Percentiles rank a stretch among this genome's conserved stretches.
Evolutionary conservation across 495 filamentous ascomycete genomes (phyloP).

Genomic region (Chaetomium fimeti): DNA sequence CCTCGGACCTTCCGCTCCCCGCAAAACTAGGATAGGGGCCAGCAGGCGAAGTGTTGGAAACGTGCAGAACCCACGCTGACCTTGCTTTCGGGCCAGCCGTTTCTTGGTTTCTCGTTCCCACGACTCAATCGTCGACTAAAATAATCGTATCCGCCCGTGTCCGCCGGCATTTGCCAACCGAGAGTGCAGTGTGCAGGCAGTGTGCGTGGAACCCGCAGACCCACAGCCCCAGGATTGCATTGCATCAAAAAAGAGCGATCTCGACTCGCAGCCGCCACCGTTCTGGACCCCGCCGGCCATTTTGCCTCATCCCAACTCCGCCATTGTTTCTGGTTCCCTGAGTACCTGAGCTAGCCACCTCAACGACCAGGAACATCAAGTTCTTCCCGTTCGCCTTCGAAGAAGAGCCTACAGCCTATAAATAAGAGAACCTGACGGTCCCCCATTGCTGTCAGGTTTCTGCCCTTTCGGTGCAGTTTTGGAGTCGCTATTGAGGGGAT

Average conservation of each 20-base stretch:
- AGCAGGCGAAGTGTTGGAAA: neutral
- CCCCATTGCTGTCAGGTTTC: slow-evolving; percentile 25
- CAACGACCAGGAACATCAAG: slow-evolving; percentile 4
- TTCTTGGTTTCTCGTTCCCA: neutral
- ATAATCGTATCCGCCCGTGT: slow-evolving; percentile 11
- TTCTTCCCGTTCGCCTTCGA: neutral
- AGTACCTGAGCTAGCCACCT: slow-evolving; percentile 11
- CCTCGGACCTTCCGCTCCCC: slow-evolving; percentile 1
- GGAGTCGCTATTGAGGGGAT: slow-evolving; percentile 43
- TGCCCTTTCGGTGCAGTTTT: slow-evolving; percentile 34
- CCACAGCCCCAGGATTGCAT: slow-evolving; percentile 14
- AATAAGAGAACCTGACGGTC: slow-evolving; percentile 34
- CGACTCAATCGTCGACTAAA: neutral
- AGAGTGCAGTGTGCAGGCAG: neutral
- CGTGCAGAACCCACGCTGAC: slow-evolving; percentile 12
- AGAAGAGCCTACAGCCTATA: slow-evolving; percentile 18
- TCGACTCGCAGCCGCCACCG: slow-evolving; percentile 36
- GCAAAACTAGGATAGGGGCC: neutral
- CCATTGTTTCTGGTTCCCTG: slow-evolving; percentile 7
- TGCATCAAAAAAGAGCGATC: slow-evolving; percentile 28
- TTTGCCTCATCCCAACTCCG: slow-evolving; percentile 34
- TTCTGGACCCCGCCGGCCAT: slow-evolving; percentile 23
- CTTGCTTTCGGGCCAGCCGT: neutral
- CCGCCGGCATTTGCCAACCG: slow-evolving; percentile 9
- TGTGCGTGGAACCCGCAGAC: slow-evolving; percentile 21